Percentiles rank a stretch among this genome's conserved stretches.
These are phyloP conservation scores for Nepenthes alata DNA, from an alignment of 179 eudicot species.

Conservation along the genomic window DNA sequence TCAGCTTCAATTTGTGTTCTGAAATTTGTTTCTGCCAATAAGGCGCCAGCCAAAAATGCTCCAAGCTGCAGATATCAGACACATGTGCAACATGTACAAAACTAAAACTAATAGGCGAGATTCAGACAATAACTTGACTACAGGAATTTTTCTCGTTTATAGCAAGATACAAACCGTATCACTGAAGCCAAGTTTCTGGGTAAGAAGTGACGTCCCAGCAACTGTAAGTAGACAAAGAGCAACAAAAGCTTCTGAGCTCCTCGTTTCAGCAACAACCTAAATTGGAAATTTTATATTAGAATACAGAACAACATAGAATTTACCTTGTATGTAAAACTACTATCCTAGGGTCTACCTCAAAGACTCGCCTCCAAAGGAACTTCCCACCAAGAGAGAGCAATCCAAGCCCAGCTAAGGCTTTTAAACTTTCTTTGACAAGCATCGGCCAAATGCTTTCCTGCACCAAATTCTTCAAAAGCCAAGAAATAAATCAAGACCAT, in stretches of 20 bases:
- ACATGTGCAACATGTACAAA: slow-evolving; percentile 1
- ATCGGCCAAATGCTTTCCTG: slow-evolving; percentile 81
- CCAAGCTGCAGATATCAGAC: slow-evolving; percentile 56
- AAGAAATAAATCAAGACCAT: slow-evolving; percentile 2
- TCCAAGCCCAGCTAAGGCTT: slow-evolving; percentile 81
- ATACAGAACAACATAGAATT: slow-evolving; percentile 9
- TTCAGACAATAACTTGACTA: background rate
- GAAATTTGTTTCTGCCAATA: slow-evolving; percentile 93
- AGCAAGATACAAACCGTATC: slow-evolving; percentile 58
- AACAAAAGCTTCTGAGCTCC: slow-evolving; percentile 98
- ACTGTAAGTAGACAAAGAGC: slow-evolving; percentile 95
- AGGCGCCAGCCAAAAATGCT: slow-evolving; percentile 96
- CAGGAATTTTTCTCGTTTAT: background rate
- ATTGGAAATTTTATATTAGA: slow-evolving; percentile 17
- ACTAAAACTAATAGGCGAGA: background rate
- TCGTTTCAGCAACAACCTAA: slow-evolving; percentile 94
- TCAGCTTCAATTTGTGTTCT: slow-evolving; percentile 98
- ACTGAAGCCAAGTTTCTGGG: slow-evolving; percentile 98
- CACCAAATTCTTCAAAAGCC: slow-evolving; percentile 52
- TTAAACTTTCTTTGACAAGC: slow-evolving; percentile 76
- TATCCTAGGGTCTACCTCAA: slow-evolving; percentile 50
- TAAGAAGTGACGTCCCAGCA: slow-evolving; percentile 91
- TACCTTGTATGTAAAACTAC: background rate
- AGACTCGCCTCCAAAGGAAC: slow-evolving; percentile 64
- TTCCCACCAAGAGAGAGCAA: slow-evolving; percentile 90